Evolutionary conservation across 257 asterid species (phyloP).

Genomic region (Solanum etuberosum): DNA sequence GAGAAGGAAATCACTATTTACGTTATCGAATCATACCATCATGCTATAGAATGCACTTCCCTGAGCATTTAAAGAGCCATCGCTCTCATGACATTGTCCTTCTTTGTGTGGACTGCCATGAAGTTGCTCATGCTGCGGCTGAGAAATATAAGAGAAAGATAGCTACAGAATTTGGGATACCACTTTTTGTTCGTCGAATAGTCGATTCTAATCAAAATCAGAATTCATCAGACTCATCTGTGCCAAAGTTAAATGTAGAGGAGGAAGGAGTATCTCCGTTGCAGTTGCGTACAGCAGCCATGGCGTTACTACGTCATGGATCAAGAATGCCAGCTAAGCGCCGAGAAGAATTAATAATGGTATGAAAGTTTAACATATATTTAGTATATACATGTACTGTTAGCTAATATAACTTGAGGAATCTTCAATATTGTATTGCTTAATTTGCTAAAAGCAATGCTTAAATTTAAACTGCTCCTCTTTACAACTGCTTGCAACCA

Average conservation of each 20-base stretch:
- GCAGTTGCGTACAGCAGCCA: slow-evolving; percentile 83
- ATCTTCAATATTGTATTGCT: not conserved
- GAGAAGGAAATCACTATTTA: slow-evolving; percentile 92
- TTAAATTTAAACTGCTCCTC: not conserved
- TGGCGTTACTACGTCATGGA: slow-evolving; percentile 91
- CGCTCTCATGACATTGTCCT: slow-evolving; percentile 97
- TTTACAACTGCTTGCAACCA: not conserved
- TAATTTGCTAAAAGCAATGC: not conserved
- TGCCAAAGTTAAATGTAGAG: slow-evolving; percentile 23
- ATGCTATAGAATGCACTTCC: slow-evolving; percentile 93
- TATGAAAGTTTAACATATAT: slow-evolving; percentile 1
- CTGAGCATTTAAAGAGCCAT: slow-evolving; percentile 95
- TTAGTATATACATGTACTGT: not conserved
- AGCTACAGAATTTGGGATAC: slow-evolving; percentile 70
- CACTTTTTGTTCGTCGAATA: slow-evolving; percentile 60
- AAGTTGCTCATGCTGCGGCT: slow-evolving; percentile 90
- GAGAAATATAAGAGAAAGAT: slow-evolving; percentile 74
- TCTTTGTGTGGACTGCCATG: slow-evolving; percentile 96
- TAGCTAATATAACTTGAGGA: not conserved
- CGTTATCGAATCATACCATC: slow-evolving; percentile 94
- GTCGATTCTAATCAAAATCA: slow-evolving; percentile 39
- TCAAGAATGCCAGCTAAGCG: slow-evolving; percentile 75
- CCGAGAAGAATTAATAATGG: slow-evolving; percentile 78
- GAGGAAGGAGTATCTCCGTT: slow-evolving; percentile 81
- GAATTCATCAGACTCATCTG: slow-evolving; percentile 17